These are phyloP conservation scores for Aspergillus candidus DNA, from an alignment of 2,329 filamentous ascomycete genomes.

Conservation along the genomic window DNA sequence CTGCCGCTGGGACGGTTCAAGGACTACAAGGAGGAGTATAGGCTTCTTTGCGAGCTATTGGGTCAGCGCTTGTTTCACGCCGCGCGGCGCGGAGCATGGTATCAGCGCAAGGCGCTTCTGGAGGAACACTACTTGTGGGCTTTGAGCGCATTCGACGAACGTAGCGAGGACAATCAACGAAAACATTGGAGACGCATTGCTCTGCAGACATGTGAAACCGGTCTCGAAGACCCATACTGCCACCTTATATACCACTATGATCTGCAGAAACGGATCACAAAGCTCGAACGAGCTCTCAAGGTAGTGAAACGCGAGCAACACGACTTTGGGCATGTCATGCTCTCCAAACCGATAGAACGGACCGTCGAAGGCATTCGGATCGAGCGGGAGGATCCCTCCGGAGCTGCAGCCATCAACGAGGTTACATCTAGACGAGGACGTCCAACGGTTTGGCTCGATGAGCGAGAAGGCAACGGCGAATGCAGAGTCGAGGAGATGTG, in stretches of 20 bases:
- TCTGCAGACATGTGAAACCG: constrained; percentile 73
- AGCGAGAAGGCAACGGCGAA: constrained; percentile 60
- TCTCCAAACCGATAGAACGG: constrained; percentile 70
- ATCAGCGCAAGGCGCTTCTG: constrained; percentile 85
- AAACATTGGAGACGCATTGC: constrained; percentile 77
- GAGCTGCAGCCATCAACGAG: constrained; percentile 7
- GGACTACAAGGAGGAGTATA: constrained; percentile 69
- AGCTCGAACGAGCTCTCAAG: constrained; percentile 78
- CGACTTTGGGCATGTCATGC: constrained; percentile 79
- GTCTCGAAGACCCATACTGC: constrained; percentile 79
- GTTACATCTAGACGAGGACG: constrained; percentile 27
- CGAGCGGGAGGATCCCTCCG: constrained; percentile 50
- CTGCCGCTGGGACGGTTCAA: constrained; percentile 76
- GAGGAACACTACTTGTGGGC: constrained; percentile 92
- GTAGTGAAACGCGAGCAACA: constrained; percentile 83
- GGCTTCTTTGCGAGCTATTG: constrained; percentile 67
- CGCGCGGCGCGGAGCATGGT: constrained; percentile 82
- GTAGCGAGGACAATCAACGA: constrained; percentile 58
- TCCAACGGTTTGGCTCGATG: constrained; percentile 82
- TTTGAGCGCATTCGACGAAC: constrained; percentile 45
- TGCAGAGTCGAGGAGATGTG: constrained; percentile 94
- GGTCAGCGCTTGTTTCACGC: constrained; percentile 77
- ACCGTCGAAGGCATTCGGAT: constrained; percentile 72
- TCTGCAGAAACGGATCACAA: constrained; percentile 85
- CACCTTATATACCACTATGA: constrained; percentile 93